phyloP scores from a whole-genome alignment of 257 asterid species.

The Orobanche coerulescens region DNA sequence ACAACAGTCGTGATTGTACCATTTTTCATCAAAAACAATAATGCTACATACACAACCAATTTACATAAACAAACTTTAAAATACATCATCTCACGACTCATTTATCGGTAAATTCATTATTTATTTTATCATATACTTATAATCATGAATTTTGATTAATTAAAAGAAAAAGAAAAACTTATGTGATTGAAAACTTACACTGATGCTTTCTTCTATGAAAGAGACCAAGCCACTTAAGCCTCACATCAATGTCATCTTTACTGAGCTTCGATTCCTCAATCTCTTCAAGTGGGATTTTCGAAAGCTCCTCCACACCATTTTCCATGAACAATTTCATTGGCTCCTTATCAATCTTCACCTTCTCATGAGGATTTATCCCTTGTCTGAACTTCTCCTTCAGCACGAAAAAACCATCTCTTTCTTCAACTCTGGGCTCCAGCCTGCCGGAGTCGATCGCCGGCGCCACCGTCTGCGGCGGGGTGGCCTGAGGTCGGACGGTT shows the following conservation, averaged over 20 bases:
- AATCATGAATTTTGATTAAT: background rate
- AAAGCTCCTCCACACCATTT: constrained; percentile 63
- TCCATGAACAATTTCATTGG: constrained; percentile 88
- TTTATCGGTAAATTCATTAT: too few species aligned
- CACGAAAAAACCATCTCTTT: constrained; percentile 61
- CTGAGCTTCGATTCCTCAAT: constrained; percentile 59
- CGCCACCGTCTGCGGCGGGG: constrained; percentile 57
- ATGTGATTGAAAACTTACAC: constrained; percentile 38
- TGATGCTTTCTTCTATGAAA: constrained; percentile 90
- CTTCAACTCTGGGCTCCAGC: constrained; percentile 77
- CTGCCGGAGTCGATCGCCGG: constrained; percentile 39
- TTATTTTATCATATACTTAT: too few species aligned
- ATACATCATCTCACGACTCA: too few species aligned
- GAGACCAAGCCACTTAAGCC: constrained; percentile 97
- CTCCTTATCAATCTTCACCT: constrained; percentile 76
- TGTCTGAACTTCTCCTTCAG: constrained; percentile 72
- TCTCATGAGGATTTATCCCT: constrained; percentile 84
- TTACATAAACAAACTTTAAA: too few species aligned
- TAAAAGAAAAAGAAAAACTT: too few species aligned
- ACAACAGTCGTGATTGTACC: too few species aligned
- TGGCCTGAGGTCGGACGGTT: constrained; percentile 36
- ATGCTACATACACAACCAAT: too few species aligned
- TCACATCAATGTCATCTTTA: constrained; percentile 79
- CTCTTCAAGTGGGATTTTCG: constrained; percentile 60
- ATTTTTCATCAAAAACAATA: too few species aligned